Evolutionary conservation across 1,284 basidiomycete genomes (phyloP), one percentile per base, ranked within the genome.

Genomic region (Chalciporus piperatoides): DNA sequence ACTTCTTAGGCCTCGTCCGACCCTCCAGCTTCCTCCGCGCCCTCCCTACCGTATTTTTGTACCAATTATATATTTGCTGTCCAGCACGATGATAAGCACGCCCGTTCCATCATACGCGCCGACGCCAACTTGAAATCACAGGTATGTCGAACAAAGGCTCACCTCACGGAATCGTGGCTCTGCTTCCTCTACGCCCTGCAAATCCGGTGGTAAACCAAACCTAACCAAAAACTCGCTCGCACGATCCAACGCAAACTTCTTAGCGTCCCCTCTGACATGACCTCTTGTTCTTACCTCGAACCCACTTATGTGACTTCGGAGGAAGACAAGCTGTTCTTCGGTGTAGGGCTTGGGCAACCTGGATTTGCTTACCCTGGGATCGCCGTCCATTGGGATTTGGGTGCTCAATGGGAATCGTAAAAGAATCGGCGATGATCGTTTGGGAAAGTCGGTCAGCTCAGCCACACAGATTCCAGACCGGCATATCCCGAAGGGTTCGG

Each of bases 41-140:
- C 21, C 80, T 71, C 4, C 80, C 80, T 44, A 80, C 73, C 11
- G 80, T 81, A 59, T 82, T 82, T 67, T 82, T 82, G 67, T 80
- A 82, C 80, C 80, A 82, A 55, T 82, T 82, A 67, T 82, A 82
- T 51, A 82, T 79, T 76, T 81, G 79, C 80, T 81, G 35, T 7
- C 2, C 23, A 25, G 25, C 7, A 14, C 23, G 15, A 37, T 28
- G 42, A 41, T 57, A 10, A 48, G 47, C 15, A 23, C 11, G 4
- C 1, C 5, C 36, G 4, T 25, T 7, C 12, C 9, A 11, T 19
- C 12, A n/a, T 19, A 2, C 1, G 4, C 8, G 10, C 27, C 27
- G 19, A 19, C 19, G 19, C 19, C 19, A 19, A 19, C 19, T 19
- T 19, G 19, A 19, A 19, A 19, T 3, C 19, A 19, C 19, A 19